These are phyloP conservation scores for Coemansia sp. DNA, from an alignment of 192 early-diverging fungal genomes.

Conservation along the genomic window DNA sequence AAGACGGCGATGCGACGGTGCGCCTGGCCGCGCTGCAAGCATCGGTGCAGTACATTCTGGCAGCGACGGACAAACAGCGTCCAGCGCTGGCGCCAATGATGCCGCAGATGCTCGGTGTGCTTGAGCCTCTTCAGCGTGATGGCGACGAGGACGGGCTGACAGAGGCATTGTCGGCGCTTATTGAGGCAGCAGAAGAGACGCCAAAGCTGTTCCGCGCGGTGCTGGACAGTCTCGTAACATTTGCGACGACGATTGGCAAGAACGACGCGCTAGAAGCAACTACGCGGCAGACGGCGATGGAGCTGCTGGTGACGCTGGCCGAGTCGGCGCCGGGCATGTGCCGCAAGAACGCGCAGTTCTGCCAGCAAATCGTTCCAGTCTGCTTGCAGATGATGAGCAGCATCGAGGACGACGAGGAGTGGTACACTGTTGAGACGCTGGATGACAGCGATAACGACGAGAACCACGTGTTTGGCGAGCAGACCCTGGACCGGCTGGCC, in stretches of 20 bases:
- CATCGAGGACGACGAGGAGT: slow-evolving; percentile 80
- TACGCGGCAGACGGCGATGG: slow-evolving; percentile 86
- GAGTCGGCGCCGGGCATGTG: slow-evolving; percentile 87
- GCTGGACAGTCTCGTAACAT: slow-evolving; percentile 68
- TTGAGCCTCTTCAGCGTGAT: slow-evolving; percentile 65
- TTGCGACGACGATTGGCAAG: slow-evolving; percentile 73
- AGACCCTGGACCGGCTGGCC: slow-evolving; percentile 93
- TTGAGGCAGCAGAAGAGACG: slow-evolving; percentile 81
- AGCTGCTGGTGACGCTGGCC: slow-evolving; percentile 86
- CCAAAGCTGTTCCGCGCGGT: slow-evolving; percentile 84
- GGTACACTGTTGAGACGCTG: slow-evolving; percentile 84
- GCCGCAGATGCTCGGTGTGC: slow-evolving; percentile 77
- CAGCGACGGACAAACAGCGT: slow-evolving; percentile 58
- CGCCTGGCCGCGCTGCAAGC: slow-evolving; percentile 77
- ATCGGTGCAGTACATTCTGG: slow-evolving; percentile 70
- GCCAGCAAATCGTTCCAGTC: slow-evolving; percentile 75
- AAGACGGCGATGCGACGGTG: slow-evolving; percentile 64
- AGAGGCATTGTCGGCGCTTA: slow-evolving; percentile 71
- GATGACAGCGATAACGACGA: slow-evolving; percentile 91
- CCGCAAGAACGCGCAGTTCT: slow-evolving; percentile 85
- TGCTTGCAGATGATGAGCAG: slow-evolving; percentile 93
- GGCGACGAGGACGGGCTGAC: slow-evolving; percentile 71
- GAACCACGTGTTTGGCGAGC: slow-evolving; percentile 86
- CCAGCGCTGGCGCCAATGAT: slow-evolving; percentile 56
- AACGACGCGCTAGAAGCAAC: slow-evolving; percentile 76